phyloP scores from a whole-genome alignment of 2,329 filamentous ascomycete species.

The Cordyceps militaris region DNA sequence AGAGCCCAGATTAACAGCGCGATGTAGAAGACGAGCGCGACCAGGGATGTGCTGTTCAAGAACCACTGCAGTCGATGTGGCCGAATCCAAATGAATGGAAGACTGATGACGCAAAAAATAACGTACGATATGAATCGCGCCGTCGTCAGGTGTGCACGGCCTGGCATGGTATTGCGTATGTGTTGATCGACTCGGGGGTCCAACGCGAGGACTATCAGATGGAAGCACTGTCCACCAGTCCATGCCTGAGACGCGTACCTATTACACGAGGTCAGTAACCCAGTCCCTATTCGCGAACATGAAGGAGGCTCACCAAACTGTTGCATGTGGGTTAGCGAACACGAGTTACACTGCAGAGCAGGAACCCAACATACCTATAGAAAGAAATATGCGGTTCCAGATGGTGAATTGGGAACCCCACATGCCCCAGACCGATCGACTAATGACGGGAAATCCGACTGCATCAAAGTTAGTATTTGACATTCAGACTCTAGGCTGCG shows the following conservation, averaged over 20 bases:
- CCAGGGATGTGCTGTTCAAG: slow-evolving; percentile 33
- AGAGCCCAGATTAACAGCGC: slow-evolving; percentile 38
- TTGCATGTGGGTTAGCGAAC: slow-evolving; percentile 8
- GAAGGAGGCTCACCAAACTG: slow-evolving; percentile 19
- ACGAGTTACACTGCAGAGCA: not conserved
- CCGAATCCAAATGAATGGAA: slow-evolving; percentile 37
- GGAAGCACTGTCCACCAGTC: slow-evolving; percentile 39
- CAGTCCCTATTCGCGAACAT: not conserved
- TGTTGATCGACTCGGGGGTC: slow-evolving; percentile 35
- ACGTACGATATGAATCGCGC: slow-evolving; percentile 37
- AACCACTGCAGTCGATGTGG: slow-evolving; percentile 37
- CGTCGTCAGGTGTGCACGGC: slow-evolving; percentile 35
- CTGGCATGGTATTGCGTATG: slow-evolving; percentile 35
- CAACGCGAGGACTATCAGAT: slow-evolving; percentile 39
- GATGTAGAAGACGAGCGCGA: slow-evolving; percentile 35
- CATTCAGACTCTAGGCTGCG: not conserved
- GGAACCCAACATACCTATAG: slow-evolving; percentile 26
- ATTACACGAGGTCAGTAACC: not conserved
- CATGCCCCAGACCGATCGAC: slow-evolving; percentile 32
- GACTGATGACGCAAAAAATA: slow-evolving; percentile 35
- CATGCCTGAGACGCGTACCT: slow-evolving; percentile 40
- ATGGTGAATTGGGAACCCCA: slow-evolving; percentile 37
- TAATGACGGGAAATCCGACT: slow-evolving; percentile 34
- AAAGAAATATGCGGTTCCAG: slow-evolving; percentile 35
- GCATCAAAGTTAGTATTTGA: not conserved